These are phyloP conservation scores for Periglandula ipomoeae DNA, from an alignment of 2,329 filamentous ascomycete genomes.

Conservation along the genomic window DNA sequence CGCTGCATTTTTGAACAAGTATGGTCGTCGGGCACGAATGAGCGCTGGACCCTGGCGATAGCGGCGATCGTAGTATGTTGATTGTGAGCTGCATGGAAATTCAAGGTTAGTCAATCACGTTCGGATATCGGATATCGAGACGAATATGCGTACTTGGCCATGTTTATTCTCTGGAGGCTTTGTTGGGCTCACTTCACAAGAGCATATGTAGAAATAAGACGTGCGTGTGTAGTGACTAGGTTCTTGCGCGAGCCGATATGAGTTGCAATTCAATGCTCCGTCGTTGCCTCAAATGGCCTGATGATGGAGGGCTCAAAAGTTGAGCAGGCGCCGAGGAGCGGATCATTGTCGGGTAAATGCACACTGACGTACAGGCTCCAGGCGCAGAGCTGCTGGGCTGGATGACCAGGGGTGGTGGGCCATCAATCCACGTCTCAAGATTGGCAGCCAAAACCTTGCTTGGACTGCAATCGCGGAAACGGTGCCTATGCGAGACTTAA, in stretches of 20 bases:
- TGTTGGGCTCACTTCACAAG: neutral
- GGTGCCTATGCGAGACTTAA: neutral
- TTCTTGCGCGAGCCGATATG: neutral
- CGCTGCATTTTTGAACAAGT: conserved; percentile 79
- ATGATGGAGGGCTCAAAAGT: neutral
- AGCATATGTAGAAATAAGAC: neutral
- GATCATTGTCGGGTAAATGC: conserved; percentile 6
- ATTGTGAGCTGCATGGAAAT: conserved; percentile 30
- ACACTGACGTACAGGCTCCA: neutral
- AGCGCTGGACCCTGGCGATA: conserved; percentile 82
- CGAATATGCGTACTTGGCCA: conserved; percentile 1
- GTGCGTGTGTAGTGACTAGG: neutral
- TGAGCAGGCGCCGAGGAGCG: neutral
- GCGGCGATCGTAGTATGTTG: conserved; percentile 84
- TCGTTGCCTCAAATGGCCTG: neutral
- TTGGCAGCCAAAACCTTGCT: conserved; percentile 6
- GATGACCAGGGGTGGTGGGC: conserved; percentile 5
- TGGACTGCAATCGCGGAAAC: neutral
- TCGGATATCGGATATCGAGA: neutral
- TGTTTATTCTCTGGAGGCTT: neutral
- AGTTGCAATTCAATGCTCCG: neutral
- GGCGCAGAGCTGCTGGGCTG: neutral
- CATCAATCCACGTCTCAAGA: conserved; percentile 5
- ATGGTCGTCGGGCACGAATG: conserved; percentile 84
- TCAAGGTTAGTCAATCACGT: neutral